Evolutionary conservation across 2,329 filamentous ascomycete species (phyloP).

Genomic region (Fusarium newnesense): DNA sequence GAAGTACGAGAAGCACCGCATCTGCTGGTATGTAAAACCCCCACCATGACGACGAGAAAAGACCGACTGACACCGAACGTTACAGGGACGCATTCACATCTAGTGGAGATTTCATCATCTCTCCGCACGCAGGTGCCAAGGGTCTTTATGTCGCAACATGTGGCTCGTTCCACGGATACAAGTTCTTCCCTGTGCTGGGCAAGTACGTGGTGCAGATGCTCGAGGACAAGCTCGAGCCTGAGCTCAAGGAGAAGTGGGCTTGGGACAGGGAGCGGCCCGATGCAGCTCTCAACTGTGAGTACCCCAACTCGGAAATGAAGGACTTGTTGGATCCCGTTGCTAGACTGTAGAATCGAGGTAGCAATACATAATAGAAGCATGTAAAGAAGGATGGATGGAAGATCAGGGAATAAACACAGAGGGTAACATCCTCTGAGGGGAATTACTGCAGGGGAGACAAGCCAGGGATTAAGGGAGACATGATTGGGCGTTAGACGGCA

Average conservation of each 20-base stretch:
- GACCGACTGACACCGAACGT: slow-evolving; percentile 8
- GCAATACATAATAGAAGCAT: slow-evolving; percentile 9
- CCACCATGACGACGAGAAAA: neutral
- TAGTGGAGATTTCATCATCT: slow-evolving; percentile 70
- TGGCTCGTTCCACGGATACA: slow-evolving; percentile 75
- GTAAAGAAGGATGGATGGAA: slow-evolving; percentile 8
- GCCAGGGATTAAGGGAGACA: slow-evolving; percentile 8
- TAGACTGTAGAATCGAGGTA: slow-evolving; percentile 41
- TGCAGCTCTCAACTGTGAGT: slow-evolving; percentile 62
- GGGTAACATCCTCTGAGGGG: slow-evolving; percentile 19
- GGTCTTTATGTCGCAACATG: slow-evolving; percentile 72
- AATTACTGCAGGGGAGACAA: slow-evolving; percentile 20
- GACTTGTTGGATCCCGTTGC: slow-evolving; percentile 55
- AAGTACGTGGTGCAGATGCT: slow-evolving; percentile 70
- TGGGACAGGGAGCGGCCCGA: slow-evolving; percentile 70
- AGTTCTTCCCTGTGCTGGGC: slow-evolving; percentile 73
- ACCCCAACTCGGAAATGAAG: slow-evolving; percentile 66
- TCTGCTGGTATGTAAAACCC: slow-evolving; percentile 68
- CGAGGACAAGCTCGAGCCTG: slow-evolving; percentile 55
- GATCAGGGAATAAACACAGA: slow-evolving; percentile 3
- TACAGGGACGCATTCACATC: slow-evolving; percentile 73
- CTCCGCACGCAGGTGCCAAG: slow-evolving; percentile 60
- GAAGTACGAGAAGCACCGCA: slow-evolving; percentile 70
- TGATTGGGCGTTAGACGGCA: slow-evolving; percentile 19
- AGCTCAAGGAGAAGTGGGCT: slow-evolving; percentile 61